Conservation (phyloP, 192 early-diverging fungal genomes). For the Coemansia sp. region DNA sequence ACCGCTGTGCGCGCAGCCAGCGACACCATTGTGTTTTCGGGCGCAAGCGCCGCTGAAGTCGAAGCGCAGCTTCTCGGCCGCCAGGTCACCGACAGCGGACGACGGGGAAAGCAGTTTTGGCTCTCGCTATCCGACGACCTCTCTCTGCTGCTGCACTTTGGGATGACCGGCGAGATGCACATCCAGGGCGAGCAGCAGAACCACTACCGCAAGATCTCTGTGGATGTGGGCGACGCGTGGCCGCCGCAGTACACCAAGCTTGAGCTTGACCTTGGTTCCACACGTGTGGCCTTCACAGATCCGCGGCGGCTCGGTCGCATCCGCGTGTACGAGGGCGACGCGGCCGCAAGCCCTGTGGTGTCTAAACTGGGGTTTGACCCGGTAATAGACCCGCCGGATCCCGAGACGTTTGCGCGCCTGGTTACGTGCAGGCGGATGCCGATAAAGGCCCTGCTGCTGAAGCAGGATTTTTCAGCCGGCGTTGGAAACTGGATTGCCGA, state of each 20-base stretch:
- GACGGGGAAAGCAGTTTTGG: conserved; percentile 75
- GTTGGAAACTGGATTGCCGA: conserved; percentile 88
- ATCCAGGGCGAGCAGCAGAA: conserved; percentile 13
- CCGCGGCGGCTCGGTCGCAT: conserved; percentile 65
- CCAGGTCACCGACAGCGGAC: conserved; percentile 59
- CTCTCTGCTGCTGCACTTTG: conserved; percentile 61
- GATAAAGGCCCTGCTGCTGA: conserved; percentile 72
- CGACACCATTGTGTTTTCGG: conserved; percentile 53
- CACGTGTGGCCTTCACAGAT: conserved; percentile 58
- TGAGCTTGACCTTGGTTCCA: conserved; percentile 40
- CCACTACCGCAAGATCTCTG: conserved; percentile 24
- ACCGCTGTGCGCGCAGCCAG: conserved; percentile 43
- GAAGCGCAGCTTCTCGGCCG: conserved; percentile 36
- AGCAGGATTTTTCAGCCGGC: conserved; percentile 73
- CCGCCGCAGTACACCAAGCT: conserved; percentile 66
- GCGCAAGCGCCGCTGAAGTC: conserved; percentile 15
- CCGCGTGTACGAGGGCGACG: conserved; percentile 54
- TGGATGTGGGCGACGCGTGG: conserved; percentile 14
- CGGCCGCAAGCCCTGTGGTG: conserved; percentile 50
- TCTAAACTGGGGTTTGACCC: conserved; percentile 77
- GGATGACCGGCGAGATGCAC: conserved; percentile 63
- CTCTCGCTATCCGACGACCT: conserved; percentile 26
- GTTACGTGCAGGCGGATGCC: conserved; percentile 47
- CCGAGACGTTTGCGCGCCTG: conserved; percentile 46
- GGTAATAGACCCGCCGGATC: conserved; percentile 51